These are phyloP conservation scores for Chalciporus chontae DNA, from an alignment of 768 basidiomycete species.

Conservation along the genomic window DNA sequence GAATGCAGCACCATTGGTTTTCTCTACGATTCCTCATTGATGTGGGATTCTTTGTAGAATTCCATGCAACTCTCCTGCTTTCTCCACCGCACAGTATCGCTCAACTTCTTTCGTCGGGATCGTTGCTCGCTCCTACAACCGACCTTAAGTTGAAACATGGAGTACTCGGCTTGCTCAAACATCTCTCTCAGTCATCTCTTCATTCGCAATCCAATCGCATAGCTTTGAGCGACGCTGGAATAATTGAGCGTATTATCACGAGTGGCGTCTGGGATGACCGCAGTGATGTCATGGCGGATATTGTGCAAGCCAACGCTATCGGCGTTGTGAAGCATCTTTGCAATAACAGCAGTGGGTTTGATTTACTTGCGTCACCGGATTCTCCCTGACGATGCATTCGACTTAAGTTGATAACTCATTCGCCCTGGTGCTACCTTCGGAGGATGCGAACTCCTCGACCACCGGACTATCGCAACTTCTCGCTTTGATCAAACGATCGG, in stretches of 20 bases:
- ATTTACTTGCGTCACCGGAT: constrained; percentile 7
- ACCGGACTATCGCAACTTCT: constrained; percentile 69
- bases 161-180: constrained; percentile 80
- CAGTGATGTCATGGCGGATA: constrained; percentile 75
- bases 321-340: constrained; percentile 89
- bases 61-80: constrained; percentile 57
- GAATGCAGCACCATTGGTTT: constrained; percentile 1
- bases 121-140: constrained; percentile 49
- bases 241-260: constrained; percentile 57
- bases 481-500: constrained; percentile 71
- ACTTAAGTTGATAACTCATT: constrained; percentile 44
- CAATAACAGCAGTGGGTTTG: constrained; percentile 60
- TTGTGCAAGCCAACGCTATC: constrained; percentile 84
- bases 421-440: constrained; percentile 47
- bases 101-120: constrained; percentile 51
- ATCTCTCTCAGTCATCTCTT: constrained; percentile 71
- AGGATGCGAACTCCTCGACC: constrained; percentile 26
- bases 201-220: constrained; percentile 56
- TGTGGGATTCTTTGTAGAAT: constrained; percentile 38
- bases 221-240: constrained; percentile 54
- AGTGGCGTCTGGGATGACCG: constrained; percentile 70
- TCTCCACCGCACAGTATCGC: constrained; percentile 65
- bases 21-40: constrained; percentile 7
- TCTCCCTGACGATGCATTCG: constrained; percentile 21
- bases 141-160: constrained; percentile 90